Conservation (phyloP, 2,329 filamentous ascomycete species). For the Neocucurbitaria cava region DNA sequence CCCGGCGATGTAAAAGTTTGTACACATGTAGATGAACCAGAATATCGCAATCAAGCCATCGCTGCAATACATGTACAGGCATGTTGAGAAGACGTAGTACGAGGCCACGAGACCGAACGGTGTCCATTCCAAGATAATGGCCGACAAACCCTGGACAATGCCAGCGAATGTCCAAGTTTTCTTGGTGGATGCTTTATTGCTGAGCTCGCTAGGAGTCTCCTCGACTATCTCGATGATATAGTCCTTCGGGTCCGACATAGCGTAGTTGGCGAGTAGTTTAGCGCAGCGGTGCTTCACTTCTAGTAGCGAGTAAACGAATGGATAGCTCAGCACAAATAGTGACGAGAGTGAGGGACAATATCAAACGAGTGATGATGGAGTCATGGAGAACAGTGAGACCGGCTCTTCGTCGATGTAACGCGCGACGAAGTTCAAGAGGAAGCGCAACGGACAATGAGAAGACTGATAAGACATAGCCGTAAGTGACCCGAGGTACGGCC, state of each 20-base stretch:
- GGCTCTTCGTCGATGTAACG: not conserved
- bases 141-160: conserved; percentile 23
- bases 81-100: conserved; percentile 53
- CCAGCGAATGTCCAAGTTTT: conserved; percentile 6
- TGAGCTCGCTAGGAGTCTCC: conserved; percentile 9
- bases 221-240: conserved; percentile 36
- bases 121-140: conserved; percentile 51
- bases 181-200: conserved; percentile 10
- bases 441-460: conserved; percentile 1
- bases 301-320: not conserved
- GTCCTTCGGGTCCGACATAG: conserved; percentile 31
- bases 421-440: not conserved
- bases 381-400: not conserved
- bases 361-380: conserved; percentile 22
- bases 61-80: conserved; percentile 51
- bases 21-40: conserved; percentile 55
- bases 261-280: conserved; percentile 20
- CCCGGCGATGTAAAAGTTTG: conserved; percentile 55
- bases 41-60: conserved; percentile 49
- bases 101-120: conserved; percentile 51
- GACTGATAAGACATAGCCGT: conserved; percentile 2
- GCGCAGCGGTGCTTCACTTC: not conserved
- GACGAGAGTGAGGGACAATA: not conserved
- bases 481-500: conserved; percentile 3
- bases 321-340: conserved; percentile 12